Base-by-base conservation (phyloP, 208 protist genomes). In the Borovskyia barvae region DNA sequence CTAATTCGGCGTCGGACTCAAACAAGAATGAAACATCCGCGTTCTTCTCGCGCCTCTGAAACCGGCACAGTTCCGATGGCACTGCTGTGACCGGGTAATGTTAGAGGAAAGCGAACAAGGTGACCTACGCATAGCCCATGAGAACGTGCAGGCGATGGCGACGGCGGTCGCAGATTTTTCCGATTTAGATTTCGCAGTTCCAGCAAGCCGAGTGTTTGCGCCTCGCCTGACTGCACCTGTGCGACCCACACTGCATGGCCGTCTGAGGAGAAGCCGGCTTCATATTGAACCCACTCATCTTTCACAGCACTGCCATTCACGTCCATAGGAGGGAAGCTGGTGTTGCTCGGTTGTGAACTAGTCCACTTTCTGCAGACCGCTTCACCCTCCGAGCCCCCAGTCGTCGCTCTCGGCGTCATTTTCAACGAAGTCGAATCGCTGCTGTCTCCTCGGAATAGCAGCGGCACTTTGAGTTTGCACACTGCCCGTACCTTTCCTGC, bases 161-260 rank as follows among this genome's bases (percentile, higher is more conserved):
- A 45, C 17, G 40, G 24, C 17, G 17, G 40, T 45, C 40, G 3
- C 17, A 4, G 40, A 4, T 5, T 45, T 45, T 14, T 15, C 24
- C 46, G 36, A 30, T n/a, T 5, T 15, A 51, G 15, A 20, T 20
- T 4, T 28, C n/a, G 48, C 48, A 17, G 32, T 20, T 9, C 6
- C 48, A 20, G 32, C 48, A 29, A 39, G 25, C 17, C 2, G 37
- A 20, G 22, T 43, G 19, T 2, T 52, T 68, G 62, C n/a, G 35
- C 40, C 19, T 54, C 52, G 0, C 45, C 60, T 9, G 62, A 68
- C 45, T 59, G 45, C 20, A 68, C 51, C 39, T 68, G 62, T 9
- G 47, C 51, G 7, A 68, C 62, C 62, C 62, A 68, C 28, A 68
- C 62, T n/a, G 43, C 37, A 25, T 37, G 33, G n/a, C 62, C 52